Base-by-base conservation (phyloP, 306 rosid genomes). In the Heteromeles arbutifolia region DNA sequence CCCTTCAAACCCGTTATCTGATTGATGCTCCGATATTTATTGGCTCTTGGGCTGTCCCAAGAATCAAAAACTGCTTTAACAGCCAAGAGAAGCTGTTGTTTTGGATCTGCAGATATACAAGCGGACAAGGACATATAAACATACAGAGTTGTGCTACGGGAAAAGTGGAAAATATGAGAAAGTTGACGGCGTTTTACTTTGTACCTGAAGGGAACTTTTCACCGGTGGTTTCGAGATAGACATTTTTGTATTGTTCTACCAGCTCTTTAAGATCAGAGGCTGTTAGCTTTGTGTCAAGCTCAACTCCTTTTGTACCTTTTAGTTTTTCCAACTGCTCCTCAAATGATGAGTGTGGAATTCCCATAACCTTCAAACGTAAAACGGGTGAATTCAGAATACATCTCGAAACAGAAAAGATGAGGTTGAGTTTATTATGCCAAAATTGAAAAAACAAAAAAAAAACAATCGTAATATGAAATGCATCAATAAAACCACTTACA, bases 31-130 rank as follows among this genome's bases (percentile, higher is more conserved):
- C 99, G 78, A 64, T 95, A 95, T 72, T 95, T 95, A 70, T 72
- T 92, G 58, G 99, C 97, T 87, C 99, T 89, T 11, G 92, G 89
- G 74, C 99, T 92, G 83, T 95, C 99, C 99, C 99, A 95, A 54
- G 99, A 95, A 81, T 95, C 85, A 73, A 95, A 95, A 83, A 95
- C 99, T 69, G 99, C 97, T 85, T 88, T 90, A 44, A 90, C 83
- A 31, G 99, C 87, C 73, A 92, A 79, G 77, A 80, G 87, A 77
- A 95, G 80, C 81, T 95, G 99, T 88, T 89, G 77, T 85, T 88
- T 92, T 61, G 97, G 99, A 84, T 95, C 99, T 95, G 86, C 78
- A 79, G 26, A 83, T 66, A 78, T 63, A 43, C 66, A 75, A 54
- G 62, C 28, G 74, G 52, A 24, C 57, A 67, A 65, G 37, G 25